Conservation (phyloP, 2,329 filamentous ascomycete species). For the Exophiala viscosa region DNA sequence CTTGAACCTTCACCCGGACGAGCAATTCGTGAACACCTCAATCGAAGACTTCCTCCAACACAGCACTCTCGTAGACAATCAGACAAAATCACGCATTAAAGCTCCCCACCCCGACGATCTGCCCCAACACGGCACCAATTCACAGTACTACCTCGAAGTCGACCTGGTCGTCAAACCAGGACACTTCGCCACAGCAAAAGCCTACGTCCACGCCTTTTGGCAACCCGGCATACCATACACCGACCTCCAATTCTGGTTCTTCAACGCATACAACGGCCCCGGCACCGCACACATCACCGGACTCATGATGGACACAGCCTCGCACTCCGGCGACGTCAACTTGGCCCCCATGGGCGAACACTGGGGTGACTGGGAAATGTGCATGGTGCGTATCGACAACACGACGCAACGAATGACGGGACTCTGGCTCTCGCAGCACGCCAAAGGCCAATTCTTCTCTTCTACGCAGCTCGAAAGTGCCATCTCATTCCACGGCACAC, state of each 20-base stretch:
- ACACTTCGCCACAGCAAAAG: conserved; percentile 7
- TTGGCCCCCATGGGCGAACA: conserved; percentile 12
- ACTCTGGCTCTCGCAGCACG: conserved; percentile 15
- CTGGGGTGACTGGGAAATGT: conserved; percentile 16
- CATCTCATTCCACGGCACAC: conserved; percentile 11
- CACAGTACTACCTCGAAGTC: conserved; percentile 12
- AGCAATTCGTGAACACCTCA: conserved; percentile 10
- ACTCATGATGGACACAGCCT: conserved; percentile 11
- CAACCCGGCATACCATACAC: conserved; percentile 15
- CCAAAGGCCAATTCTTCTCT: conserved; percentile 12
- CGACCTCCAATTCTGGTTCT: conserved; percentile 18
- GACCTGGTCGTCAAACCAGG: conserved; percentile 4
- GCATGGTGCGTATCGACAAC: conserved; percentile 15
- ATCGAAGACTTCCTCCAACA: conserved; percentile 14
- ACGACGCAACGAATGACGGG: conserved; percentile 4
- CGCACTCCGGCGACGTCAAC: conserved; percentile 14
- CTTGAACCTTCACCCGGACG: conserved; percentile 11
- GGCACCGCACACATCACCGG: conserved; percentile 11
- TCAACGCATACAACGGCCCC: conserved; percentile 18
- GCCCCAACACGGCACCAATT: conserved; percentile 6
- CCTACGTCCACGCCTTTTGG: conserved; percentile 17
- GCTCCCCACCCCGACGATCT: background rate
- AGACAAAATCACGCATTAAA: conserved; percentile 2
- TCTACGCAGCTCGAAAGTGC: conserved; percentile 1
- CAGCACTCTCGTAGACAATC: conserved; percentile 10